These are phyloP conservation scores for Simmondsia chinensis DNA, from an alignment of 148 eudicot genomes.

Conservation along the genomic window DNA sequence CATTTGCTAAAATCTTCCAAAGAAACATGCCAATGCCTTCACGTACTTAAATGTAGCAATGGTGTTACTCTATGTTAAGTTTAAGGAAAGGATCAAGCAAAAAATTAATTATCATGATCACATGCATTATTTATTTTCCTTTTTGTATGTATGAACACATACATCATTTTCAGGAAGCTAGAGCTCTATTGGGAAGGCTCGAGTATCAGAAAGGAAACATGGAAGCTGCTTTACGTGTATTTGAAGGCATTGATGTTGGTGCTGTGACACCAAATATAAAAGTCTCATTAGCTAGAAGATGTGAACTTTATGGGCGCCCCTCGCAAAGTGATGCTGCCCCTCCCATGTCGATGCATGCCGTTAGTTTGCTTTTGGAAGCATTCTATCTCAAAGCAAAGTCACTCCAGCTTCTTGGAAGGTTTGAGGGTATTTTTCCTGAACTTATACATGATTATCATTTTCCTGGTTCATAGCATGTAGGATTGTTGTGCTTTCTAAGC, in stretches of 20 bases:
- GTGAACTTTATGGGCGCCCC: conserved; percentile 30
- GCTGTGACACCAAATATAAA: conserved; percentile 56
- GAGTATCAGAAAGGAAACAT: conserved; percentile 89
- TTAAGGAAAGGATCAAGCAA: background rate
- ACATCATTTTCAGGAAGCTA: conserved; percentile 54
- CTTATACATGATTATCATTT: too few relatives aligned
- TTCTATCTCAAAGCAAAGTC: conserved; percentile 74
- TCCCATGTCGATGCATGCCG: conserved; percentile 77
- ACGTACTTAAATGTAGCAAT: too few relatives aligned
- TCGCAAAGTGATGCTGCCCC: conserved; percentile 42
- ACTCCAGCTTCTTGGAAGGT: conserved; percentile 54
- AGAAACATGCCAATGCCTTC: too few relatives aligned
- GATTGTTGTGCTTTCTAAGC: too few relatives aligned
- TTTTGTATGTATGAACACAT: conserved; percentile 3
- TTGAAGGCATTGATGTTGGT: conserved; percentile 80
- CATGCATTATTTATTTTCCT: background rate
- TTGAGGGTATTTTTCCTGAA: conserved; percentile 77
- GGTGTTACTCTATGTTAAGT: too few relatives aligned
- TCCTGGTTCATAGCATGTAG: too few relatives aligned
- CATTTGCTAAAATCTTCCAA: too few relatives aligned
- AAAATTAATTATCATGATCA: background rate
- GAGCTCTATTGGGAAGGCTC: conserved; percentile 81
- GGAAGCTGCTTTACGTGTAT: conserved; percentile 75
- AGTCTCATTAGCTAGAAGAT: conserved; percentile 38
- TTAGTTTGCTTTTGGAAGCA: conserved; percentile 76